Base-by-base conservation (phyloP, 805 yeast species). In the Cyberlindnera meyerae region DNA sequence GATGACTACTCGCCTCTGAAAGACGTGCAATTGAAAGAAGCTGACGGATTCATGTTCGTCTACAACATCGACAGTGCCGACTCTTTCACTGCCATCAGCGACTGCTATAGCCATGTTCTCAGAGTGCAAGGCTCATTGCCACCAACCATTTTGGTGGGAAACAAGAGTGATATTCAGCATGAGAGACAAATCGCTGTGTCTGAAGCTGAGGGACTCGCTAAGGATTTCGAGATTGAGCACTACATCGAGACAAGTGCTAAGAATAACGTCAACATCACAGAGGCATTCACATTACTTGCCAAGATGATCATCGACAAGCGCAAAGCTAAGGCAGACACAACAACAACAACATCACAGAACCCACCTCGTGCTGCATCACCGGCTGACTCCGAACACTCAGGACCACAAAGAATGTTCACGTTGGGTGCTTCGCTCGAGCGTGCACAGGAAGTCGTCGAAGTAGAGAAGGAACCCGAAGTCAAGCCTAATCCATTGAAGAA, bases 1-100 rank as follows among this genome's bases (percentile, higher is more conserved):
- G 93, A 83, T 57, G 89, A 81, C 56, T 82, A 82, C 56, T 74
- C 82, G 29, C 82, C 87, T 22, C 58, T 75, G 68, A 63, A 74
- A 42, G 93, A 82, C 14, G 14, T 54, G 65, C 56, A 52, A 28
- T 35, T 40, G 9, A 33, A 33, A 16, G 45, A 52, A 27, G 49
- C 51, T 14, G 55, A 51, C 25, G 57, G 52, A 2, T 42, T 50
- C 17, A 18, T 50, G 7, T 31, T 52, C 3, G 47, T 45, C 4
- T 52, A 34, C 37, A 39, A 37, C n/a, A 43, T 47, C 4, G 39
- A 39, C 11, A 26, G 33, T 11, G 11, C 38, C 6, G 49, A 47
- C 12, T 39, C 47, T 13, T 47, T 45, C n/a, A 18, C 25, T 6
- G 22, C 32, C 2, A 40, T 44, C 3, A 14, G 46, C 12, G 42